Conservation (phyloP, 163 green algal genomes). For the Scenedesmus sp. region DNA sequence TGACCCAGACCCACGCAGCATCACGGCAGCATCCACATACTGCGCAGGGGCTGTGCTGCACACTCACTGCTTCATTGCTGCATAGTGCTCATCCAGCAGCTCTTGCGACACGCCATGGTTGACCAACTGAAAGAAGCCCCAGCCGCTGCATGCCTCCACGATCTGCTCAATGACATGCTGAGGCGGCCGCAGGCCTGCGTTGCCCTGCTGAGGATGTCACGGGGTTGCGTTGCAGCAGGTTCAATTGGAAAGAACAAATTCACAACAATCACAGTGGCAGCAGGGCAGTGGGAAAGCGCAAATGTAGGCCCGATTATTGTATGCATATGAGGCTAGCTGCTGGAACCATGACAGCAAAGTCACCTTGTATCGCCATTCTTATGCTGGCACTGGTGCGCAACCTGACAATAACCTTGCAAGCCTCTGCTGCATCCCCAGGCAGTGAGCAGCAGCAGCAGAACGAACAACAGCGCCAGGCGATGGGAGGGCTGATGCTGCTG, state of each 20-base stretch:
- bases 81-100: slow-evolving; percentile 52
- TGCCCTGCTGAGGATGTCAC: not conserved
- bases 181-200: not conserved
- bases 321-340: not conserved
- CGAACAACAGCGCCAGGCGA: not conserved
- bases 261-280: not conserved
- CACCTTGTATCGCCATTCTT: too few relatives aligned
- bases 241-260: not conserved
- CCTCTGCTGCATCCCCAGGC: not conserved
- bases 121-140: slow-evolving; percentile 66
- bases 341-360: not conserved
- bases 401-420: not conserved
- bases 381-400: not conserved
- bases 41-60: not conserved
- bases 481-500: not conserved
- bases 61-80: slow-evolving; percentile 33
- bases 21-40: not conserved
- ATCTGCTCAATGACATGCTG: slow-evolving; percentile 51
- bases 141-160: slow-evolving; percentile 31
- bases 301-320: not conserved
- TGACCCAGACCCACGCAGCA: not conserved
- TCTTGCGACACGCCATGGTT: slow-evolving; percentile 62
- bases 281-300: not conserved
- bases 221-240: not conserved
- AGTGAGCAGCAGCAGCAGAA: not conserved